phyloP scores from a whole-genome alignment of 139 green algal genomes.

The Volvox reticuliferus region DNA sequence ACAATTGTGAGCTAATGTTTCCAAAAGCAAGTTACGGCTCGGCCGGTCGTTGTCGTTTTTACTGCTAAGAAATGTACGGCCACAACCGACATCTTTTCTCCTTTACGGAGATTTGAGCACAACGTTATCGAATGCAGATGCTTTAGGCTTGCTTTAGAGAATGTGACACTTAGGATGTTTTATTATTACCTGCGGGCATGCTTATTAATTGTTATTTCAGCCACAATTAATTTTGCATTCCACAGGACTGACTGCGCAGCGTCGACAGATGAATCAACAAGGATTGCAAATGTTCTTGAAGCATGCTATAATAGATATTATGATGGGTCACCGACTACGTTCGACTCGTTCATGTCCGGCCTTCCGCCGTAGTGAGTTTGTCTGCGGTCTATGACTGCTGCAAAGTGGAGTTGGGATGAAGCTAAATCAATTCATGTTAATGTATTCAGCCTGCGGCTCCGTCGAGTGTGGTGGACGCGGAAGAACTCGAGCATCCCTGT shows the following conservation, averaged over 20 bases:
- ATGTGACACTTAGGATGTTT: slow-evolving; percentile 3
- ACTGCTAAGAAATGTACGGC: background rate
- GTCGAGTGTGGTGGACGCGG: slow-evolving; percentile 15
- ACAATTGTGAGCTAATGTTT: background rate
- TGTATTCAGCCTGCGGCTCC: slow-evolving; percentile 13
- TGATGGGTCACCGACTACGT: background rate
- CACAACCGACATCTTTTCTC: background rate
- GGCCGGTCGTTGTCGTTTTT: background rate
- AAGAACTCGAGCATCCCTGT: background rate
- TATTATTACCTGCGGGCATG: background rate
- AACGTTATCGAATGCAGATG: background rate
- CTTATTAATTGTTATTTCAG: background rate
- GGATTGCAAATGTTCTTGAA: background rate
- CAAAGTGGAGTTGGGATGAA: background rate
- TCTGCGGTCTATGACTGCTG: background rate
- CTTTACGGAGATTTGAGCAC: background rate
- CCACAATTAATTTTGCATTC: background rate
- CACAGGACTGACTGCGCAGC: no score
- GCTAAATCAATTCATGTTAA: background rate
- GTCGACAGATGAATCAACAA: background rate
- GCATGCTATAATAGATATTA: background rate
- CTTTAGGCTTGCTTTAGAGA: background rate
- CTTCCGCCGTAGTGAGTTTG: background rate
- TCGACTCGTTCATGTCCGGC: slow-evolving; percentile 22
- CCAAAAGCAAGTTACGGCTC: no score